Base-by-base conservation (phyloP, 768 basidiomycete genomes). In the Leucocoprinus birnbaumii region DNA sequence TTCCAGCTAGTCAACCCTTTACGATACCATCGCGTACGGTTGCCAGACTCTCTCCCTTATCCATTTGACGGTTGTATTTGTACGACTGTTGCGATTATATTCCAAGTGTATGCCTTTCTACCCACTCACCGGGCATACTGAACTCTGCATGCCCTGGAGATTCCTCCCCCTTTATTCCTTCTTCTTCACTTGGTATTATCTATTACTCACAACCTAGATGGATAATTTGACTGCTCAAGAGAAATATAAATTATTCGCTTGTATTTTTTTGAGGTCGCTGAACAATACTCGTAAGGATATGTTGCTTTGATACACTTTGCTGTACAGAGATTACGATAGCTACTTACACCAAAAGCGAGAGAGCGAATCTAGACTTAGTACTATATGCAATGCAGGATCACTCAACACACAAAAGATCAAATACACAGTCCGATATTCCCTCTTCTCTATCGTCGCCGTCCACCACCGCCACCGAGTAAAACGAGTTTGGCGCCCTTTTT, bases 381-480 rank as follows among this genome's bases (percentile, higher is more conserved):
- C 11, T 31, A 31, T 11, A 31, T 31, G 31, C 31, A 5, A 31
- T 31, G 31, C 5, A 5, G 6, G 11, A 31, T 5, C 5, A 11
- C 11, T 31, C 31, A 31, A 10, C 16, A 16, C 14, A 6, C 9
- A n/a, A 14, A 38, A 38, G 38, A 38, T 38, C 11, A 38, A 38
- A 38, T 6, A 6, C 16, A 14, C 34, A n/a, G 14, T 19, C 48
- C 35, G 16, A 7, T 14, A 38, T n/a, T n/a, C 14, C 38, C 14
- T 8, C n/a, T 14, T 10, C 19, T n/a, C 35, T 43, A 59, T 22
- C 59, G 51, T 68, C 70, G 78, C 57, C 85, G 72, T 58, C 83
- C 82, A 24, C 78, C 80, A 18, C 84, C 82, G 35, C 87, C 76
- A 0, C 89, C 87, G 7, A 91, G 73, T 2, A 92, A 78, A n/a